A percentile compares a stretch with the other conserved stretches of the same genome.
Evolutionary conservation across 176 grass and related monocot genomes (phyloP).

Genomic region (Olyra latifolia): DNA sequence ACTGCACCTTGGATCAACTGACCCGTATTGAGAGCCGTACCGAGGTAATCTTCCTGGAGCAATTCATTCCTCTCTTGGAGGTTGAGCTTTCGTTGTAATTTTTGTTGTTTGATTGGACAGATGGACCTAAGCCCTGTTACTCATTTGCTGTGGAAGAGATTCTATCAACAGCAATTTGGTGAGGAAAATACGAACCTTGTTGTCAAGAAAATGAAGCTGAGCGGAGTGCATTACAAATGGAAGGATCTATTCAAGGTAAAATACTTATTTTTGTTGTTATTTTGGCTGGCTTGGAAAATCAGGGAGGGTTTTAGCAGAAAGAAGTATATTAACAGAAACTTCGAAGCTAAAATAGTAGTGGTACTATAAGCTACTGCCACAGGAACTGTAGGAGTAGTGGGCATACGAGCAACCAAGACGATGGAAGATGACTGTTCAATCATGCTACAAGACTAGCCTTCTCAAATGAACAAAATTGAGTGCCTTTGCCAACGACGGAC

Average conservation of each 20-base stretch:
- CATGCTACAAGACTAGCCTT: too few relatives aligned
- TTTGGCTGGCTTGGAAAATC: neutral
- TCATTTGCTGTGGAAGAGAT: constrained; percentile 41
- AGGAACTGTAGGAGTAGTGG: too few relatives aligned
- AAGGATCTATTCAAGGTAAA: constrained; percentile 41
- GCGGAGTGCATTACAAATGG: constrained; percentile 11
- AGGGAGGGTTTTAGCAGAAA: neutral
- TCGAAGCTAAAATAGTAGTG: too few relatives aligned
- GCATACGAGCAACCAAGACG: too few relatives aligned
- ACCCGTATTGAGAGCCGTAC: constrained; percentile 26
- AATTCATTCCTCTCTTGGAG: neutral
- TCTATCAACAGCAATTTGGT: constrained; percentile 44
- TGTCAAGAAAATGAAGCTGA: constrained; percentile 13
- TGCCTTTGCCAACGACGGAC: too few relatives aligned
- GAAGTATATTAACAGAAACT: neutral
- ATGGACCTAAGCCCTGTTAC: constrained; percentile 49
- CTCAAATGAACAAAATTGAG: too few relatives aligned
- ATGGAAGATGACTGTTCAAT: too few relatives aligned
- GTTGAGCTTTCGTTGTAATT: neutral
- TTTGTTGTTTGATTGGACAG: constrained; percentile 2
- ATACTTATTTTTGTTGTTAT: neutral
- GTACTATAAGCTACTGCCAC: too few relatives aligned
- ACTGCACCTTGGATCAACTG: constrained; percentile 44
- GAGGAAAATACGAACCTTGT: neutral
- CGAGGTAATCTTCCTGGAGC: neutral